Evolutionary conservation across 495 filamentous ascomycete species (phyloP).

Genomic region (Aspergillus steynii): DNA sequence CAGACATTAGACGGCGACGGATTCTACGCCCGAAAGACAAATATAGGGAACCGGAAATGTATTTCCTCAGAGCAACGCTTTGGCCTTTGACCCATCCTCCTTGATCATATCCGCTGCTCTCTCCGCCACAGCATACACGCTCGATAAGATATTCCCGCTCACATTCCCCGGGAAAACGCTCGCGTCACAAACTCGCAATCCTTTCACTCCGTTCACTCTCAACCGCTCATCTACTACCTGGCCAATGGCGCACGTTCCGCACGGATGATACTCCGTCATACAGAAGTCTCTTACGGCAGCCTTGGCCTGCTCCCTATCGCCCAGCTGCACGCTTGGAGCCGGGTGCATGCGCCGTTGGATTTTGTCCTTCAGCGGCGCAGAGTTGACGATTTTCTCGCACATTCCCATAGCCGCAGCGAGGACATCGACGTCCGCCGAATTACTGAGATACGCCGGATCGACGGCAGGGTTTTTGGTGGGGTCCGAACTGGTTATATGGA

Average conservation of each 20-base stretch:
- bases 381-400: conserved; percentile 23
- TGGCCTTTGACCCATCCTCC: conserved; percentile 20
- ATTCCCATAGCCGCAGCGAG: conserved; percentile 32
- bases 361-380: conserved; percentile 19
- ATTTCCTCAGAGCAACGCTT: conserved; percentile 1
- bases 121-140: conserved; percentile 58
- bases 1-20: too few species aligned
- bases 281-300: conserved; percentile 20
- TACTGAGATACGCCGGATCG: conserved; percentile 32
- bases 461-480: conserved; percentile 23
- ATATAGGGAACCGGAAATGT: too few species aligned
- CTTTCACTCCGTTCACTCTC: conserved; percentile 47
- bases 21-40: too few species aligned
- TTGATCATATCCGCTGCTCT: conserved; percentile 55
- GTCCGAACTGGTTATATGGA: conserved; percentile 49
- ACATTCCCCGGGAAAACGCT: conserved; percentile 50
- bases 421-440: conserved; percentile 39
- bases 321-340: conserved; percentile 18
- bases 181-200: conserved; percentile 55
- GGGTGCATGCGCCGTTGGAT: conserved; percentile 21
- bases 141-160: conserved; percentile 48
- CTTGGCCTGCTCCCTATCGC: conserved; percentile 19
- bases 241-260: conserved; percentile 59
- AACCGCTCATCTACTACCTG: conserved; percentile 51
- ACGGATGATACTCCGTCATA: conserved; percentile 15